Percentiles rank a stretch among this genome's conserved stretches.
Conservation (phyloP, 768 basidiomycete species). For the Suillus tomentosus region DNA sequence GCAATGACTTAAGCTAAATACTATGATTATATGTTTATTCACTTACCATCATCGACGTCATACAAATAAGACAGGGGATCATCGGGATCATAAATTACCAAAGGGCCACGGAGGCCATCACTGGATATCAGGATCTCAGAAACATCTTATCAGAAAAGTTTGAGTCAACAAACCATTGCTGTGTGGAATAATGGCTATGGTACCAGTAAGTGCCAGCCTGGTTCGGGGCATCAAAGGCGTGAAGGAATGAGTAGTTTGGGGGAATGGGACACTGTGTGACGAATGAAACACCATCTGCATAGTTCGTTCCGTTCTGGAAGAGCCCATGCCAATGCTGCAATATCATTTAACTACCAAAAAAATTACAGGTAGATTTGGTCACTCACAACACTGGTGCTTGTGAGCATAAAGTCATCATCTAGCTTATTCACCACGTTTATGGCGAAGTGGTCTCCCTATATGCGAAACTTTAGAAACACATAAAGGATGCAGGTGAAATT, state of each 20-base stretch:
- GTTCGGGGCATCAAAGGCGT: neutral
- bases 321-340: constrained; percentile 1
- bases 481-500: neutral
- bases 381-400: neutral
- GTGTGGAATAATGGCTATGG: constrained; percentile 41
- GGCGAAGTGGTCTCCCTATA: neutral
- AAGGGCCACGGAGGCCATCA: neutral
- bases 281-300: neutral
- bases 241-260: neutral
- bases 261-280: neutral
- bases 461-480: neutral
- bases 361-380: neutral
- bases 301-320: neutral
- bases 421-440: neutral
- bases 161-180: constrained; percentile 14
- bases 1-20: neutral
- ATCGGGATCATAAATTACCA: neutral
- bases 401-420: neutral
- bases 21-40: neutral
- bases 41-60: neutral
- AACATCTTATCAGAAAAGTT: neutral
- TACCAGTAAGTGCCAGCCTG: constrained; percentile 38
- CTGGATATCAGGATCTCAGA: neutral
- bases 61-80: neutral
- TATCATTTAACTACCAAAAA: neutral